phyloP scores from a whole-genome alignment of 768 basidiomycete genomes.

The Leccinum aurantiacum region DNA sequence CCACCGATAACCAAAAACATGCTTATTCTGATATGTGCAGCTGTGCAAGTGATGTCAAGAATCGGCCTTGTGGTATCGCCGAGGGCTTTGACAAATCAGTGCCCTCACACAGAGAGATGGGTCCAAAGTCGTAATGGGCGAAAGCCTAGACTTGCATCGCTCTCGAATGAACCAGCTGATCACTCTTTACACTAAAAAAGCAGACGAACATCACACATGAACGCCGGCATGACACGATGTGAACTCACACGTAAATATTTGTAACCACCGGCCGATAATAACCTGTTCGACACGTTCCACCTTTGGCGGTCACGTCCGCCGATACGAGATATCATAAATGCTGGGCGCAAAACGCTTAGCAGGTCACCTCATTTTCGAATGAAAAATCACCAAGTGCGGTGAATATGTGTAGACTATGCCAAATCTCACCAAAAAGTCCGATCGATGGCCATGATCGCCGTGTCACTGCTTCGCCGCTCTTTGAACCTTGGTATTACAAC shows the following conservation, averaged over 20 bases:
- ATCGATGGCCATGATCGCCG: slow-evolving; percentile 28
- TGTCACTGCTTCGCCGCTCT: slow-evolving; percentile 8
- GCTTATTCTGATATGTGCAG: slow-evolving; percentile 9
- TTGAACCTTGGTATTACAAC: slow-evolving; percentile 16
- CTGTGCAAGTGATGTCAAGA: neutral
- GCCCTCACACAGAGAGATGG: slow-evolving; percentile 6
- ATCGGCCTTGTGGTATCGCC: slow-evolving; percentile 15
- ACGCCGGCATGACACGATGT: neutral
- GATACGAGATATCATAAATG: slow-evolving; percentile 16
- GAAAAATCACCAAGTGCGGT: slow-evolving; percentile 26
- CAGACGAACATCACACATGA: neutral
- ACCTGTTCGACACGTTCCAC: slow-evolving; percentile 7
- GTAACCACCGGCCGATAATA: slow-evolving; percentile 6
- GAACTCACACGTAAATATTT: slow-evolving; percentile 13
- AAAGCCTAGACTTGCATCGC: neutral
- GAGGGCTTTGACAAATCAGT: slow-evolving; percentile 10
- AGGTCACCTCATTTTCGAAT: slow-evolving; percentile 21
- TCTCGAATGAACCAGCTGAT: slow-evolving; percentile 2
- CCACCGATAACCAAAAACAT: slow-evolving; percentile 3
- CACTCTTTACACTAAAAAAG: slow-evolving; percentile 12
- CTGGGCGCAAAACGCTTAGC: slow-evolving; percentile 1
- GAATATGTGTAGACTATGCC: slow-evolving; percentile 9
- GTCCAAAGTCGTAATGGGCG: neutral
- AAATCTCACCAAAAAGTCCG: slow-evolving; percentile 18
- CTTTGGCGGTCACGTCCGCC: slow-evolving; percentile 7